A percentile compares a stretch with the other conserved stretches of the same genome.
These are phyloP conservation scores for Aspergillus terreus DNA, from an alignment of 2,329 filamentous ascomycete species.

Conservation along the genomic window DNA sequence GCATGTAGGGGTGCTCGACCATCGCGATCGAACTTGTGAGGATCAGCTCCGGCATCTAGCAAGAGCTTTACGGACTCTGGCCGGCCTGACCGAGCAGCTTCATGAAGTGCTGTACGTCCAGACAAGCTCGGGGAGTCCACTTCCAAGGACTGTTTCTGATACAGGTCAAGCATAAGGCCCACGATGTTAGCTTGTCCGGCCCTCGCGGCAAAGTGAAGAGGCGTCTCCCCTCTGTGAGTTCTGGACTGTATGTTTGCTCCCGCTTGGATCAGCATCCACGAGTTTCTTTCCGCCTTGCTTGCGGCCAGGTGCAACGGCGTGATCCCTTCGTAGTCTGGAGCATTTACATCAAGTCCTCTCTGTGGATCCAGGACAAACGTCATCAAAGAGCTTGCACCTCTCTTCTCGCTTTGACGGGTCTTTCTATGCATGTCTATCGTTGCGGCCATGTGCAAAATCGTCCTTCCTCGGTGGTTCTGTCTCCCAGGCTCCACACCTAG, in stretches of 20 bases:
- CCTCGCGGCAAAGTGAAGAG: slow-evolving; percentile 9
- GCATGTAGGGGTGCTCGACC: not conserved
- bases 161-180: slow-evolving; percentile 6
- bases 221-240: not conserved
- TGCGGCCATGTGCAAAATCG: not conserved
- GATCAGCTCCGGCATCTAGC: not conserved
- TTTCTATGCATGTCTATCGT: not conserved
- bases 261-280: slow-evolving; percentile 2
- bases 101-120: slow-evolving; percentile 10
- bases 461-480: slow-evolving; percentile 1
- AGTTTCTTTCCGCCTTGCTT: slow-evolving; percentile 1
- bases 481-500: not conserved
- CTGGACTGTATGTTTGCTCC: slow-evolving; percentile 6
- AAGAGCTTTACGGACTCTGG: not conserved
- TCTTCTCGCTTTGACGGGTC: not conserved
- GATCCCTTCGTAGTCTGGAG: slow-evolving; percentile 2
- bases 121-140: slow-evolving; percentile 1
- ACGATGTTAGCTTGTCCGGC: slow-evolving; percentile 9
- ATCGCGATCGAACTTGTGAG: not conserved
- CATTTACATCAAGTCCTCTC: not conserved
- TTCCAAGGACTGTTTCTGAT: not conserved
- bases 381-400: not conserved
- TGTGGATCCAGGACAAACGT: not conserved
- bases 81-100: slow-evolving; percentile 5
- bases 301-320: slow-evolving; percentile 10